Conservation (phyloP, 345 rosid species). For the Eucalyptus pauciflora region DNA sequence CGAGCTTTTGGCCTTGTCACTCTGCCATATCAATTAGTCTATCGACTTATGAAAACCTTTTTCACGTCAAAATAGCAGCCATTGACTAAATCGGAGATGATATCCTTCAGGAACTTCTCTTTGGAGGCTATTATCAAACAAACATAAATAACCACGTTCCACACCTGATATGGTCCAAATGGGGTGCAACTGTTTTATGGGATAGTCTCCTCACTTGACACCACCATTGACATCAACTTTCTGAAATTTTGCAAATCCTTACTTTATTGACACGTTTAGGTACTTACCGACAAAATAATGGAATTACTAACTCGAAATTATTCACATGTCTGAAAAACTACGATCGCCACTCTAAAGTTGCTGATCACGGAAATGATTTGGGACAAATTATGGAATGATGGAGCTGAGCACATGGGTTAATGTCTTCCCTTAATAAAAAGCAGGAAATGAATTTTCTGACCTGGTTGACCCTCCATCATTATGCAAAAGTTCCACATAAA, state of each 20-base stretch:
- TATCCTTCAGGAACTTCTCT: background rate
- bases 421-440: background rate
- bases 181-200: background rate
- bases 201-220: background rate
- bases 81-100: background rate
- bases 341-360: background rate
- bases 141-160: background rate
- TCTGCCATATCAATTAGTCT: background rate
- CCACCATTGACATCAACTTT: background rate
- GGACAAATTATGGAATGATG: background rate
- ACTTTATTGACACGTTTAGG: background rate
- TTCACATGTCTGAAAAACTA: background rate
- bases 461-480: background rate
- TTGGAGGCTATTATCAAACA: background rate
- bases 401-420: background rate
- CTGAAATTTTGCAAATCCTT: background rate
- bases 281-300: background rate
- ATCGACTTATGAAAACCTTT: background rate
- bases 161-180: background rate
- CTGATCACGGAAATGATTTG: background rate
- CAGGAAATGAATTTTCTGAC: background rate
- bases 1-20: background rate
- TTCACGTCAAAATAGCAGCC: background rate
- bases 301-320: background rate
- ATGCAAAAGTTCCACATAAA: background rate